phyloP scores from a whole-genome alignment of 163 green algal species.

The Scenedesmus sp. region DNA sequence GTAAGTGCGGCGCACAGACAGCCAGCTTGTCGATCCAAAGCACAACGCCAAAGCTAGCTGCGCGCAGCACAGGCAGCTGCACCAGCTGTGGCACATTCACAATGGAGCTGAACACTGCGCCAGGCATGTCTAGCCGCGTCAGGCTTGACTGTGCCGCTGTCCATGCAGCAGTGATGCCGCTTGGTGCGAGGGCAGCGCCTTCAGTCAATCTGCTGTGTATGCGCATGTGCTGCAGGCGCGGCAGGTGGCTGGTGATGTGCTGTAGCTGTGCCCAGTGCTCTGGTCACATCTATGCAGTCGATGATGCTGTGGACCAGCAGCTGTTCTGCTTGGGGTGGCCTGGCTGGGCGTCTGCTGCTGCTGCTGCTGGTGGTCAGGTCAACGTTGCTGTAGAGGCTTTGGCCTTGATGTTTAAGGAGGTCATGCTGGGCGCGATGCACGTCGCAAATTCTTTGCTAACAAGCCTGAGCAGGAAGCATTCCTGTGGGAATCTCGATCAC shows the following conservation, averaged over 20 bases:
- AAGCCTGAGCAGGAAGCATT: background rate
- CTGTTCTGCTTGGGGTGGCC: background rate
- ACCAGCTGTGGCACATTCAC: background rate
- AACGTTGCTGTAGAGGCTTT: background rate
- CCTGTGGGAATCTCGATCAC: background rate
- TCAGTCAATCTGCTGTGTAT: background rate
- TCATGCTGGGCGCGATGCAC: background rate
- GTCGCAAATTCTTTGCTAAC: background rate
- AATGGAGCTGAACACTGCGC: background rate
- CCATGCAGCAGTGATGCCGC: background rate
- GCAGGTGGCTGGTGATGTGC: background rate
- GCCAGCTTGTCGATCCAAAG: background rate
- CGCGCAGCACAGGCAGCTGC: background rate
- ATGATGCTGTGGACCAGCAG: background rate
- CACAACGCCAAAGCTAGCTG: conserved; percentile 1
- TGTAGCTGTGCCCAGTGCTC: conserved; percentile 10
- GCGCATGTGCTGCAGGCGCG: background rate
- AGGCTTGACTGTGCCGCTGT: background rate
- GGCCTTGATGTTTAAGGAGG: background rate
- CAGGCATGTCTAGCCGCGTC: background rate
- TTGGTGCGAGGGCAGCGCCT: background rate
- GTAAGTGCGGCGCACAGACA: background rate
- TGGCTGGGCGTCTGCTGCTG: background rate
- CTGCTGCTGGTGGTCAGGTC: background rate
- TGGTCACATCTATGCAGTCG: background rate